These are phyloP conservation scores for Talaromyces trachyspermus DNA, from an alignment of 495 filamentous ascomycete species.

Conservation along the genomic window DNA sequence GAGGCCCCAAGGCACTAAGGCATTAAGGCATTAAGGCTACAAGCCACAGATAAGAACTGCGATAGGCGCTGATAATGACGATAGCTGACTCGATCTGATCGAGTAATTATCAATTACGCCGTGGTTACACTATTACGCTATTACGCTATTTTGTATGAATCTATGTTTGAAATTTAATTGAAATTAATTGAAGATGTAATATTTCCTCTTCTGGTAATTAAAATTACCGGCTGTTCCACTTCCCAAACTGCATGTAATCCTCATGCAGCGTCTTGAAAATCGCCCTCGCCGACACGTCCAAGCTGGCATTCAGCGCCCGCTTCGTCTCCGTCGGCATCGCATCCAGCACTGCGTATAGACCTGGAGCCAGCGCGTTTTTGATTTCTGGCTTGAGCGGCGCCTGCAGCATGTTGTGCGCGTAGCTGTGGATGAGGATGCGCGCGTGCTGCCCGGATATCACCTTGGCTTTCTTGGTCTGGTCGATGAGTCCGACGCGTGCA, in stretches of 20 bases:
- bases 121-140: neutral
- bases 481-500: conserved; percentile 50
- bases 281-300: conserved; percentile 61
- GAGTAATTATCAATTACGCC: conserved; percentile 6
- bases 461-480: conserved; percentile 69
- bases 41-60: neutral
- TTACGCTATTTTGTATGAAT: neutral
- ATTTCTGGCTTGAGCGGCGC: conserved; percentile 49
- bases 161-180: neutral
- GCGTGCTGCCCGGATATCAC: conserved; percentile 69
- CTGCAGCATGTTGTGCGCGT: conserved; percentile 58
- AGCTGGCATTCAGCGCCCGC: conserved; percentile 57
- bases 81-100: conserved; percentile 12
- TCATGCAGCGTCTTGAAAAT: conserved; percentile 67
- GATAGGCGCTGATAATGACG: no score
- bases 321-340: conserved; percentile 58
- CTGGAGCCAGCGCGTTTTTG: conserved; percentile 61
- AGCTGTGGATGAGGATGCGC: conserved; percentile 63
- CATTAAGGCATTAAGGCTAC: neutral
- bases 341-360: conserved; percentile 63
- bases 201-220: no score
- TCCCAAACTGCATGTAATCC: conserved; percentile 61
- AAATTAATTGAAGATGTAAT: neutral
- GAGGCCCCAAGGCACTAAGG: conserved; percentile 1
- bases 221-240: conserved; percentile 50